A percentile compares a stretch with the other conserved stretches of the same genome.
Conservation (phyloP, 495 filamentous ascomycete genomes). For the Stereocaulon alpinum region DNA sequence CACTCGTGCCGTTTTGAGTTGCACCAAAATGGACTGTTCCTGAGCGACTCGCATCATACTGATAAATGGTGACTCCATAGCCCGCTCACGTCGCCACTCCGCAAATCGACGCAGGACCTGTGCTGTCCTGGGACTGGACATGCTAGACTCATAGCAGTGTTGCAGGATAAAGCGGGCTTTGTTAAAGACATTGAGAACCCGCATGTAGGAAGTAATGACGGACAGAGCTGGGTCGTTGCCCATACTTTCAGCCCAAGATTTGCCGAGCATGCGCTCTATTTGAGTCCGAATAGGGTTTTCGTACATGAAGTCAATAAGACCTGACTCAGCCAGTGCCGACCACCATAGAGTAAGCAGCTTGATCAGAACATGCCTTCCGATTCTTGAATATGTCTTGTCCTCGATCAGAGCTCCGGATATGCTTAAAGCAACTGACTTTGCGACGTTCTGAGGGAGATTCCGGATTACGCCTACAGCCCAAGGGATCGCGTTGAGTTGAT, state of each 20-base stretch:
- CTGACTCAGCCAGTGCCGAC: not conserved
- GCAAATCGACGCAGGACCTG: not conserved
- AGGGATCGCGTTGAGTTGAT: not conserved
- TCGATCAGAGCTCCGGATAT: not conserved
- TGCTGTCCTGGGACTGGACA: not conserved
- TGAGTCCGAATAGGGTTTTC: not conserved
- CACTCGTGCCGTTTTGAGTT: not conserved
- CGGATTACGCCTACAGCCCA: not conserved
- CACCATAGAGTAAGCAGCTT: conserved; percentile 1
- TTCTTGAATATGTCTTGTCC: not conserved
- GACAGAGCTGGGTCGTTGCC: not conserved
- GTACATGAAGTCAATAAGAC: not conserved
- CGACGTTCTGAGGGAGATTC: not conserved
- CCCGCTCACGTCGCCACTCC: not conserved
- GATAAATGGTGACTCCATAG: not conserved
- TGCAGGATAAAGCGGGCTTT: conserved; percentile 10
- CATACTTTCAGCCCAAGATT: too few relatives aligned
- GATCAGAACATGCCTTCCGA: not conserved
- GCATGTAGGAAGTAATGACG: conserved; percentile 3
- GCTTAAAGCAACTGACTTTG: not conserved
- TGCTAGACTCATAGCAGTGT: not conserved
- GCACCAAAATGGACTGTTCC: not conserved
- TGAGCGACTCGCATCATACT: conserved; percentile 5
- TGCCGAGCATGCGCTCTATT: conserved; percentile 4
- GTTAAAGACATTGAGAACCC: conserved; percentile 4